Evolutionary conservation across 257 asterid genomes (phyloP).

Genomic region (Przewalskia tangutica): DNA sequence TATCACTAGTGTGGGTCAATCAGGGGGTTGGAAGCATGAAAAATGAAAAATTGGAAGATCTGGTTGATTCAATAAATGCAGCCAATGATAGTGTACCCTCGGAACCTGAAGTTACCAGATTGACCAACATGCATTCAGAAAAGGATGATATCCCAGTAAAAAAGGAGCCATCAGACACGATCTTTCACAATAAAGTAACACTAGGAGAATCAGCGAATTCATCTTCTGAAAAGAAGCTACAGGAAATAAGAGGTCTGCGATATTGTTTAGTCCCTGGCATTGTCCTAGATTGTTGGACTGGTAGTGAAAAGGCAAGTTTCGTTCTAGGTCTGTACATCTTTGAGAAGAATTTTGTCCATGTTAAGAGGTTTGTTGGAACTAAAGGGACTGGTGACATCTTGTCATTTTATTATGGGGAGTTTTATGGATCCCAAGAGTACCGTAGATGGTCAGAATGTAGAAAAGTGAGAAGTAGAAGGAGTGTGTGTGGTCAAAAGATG

Average conservation of each 20-base stretch:
- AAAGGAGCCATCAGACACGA: constrained; percentile 3
- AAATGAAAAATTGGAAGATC: not conserved
- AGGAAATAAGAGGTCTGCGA: constrained; percentile 9
- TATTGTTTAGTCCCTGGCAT: constrained; percentile 38
- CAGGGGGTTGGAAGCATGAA: constrained; percentile 8
- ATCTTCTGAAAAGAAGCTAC: constrained; percentile 9
- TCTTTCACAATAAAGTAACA: constrained; percentile 10
- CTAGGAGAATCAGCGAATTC: constrained; percentile 7
- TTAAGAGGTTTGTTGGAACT: constrained; percentile 40
- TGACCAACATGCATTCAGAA: constrained; percentile 4
- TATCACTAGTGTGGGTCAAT: constrained; percentile 25
- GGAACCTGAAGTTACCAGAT: not conserved
- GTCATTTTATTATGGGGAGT: constrained; percentile 49
- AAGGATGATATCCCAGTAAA: constrained; percentile 5
- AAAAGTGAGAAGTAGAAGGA: constrained; percentile 41
- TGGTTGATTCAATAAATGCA: constrained; percentile 3
- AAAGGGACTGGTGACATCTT: constrained; percentile 40
- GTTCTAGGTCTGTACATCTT: constrained; percentile 55
- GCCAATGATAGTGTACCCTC: constrained; percentile 3
- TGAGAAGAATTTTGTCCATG: constrained; percentile 47
- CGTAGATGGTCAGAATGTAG: constrained; percentile 52
- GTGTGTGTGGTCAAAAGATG: constrained; percentile 49
- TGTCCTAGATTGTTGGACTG: constrained; percentile 33
- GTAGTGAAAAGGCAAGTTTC: constrained; percentile 40
- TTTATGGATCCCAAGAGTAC: constrained; percentile 41